Conservation (phyloP, 2,329 filamentous ascomycete genomes). For the Pseudocercospora eumusae region DNA sequence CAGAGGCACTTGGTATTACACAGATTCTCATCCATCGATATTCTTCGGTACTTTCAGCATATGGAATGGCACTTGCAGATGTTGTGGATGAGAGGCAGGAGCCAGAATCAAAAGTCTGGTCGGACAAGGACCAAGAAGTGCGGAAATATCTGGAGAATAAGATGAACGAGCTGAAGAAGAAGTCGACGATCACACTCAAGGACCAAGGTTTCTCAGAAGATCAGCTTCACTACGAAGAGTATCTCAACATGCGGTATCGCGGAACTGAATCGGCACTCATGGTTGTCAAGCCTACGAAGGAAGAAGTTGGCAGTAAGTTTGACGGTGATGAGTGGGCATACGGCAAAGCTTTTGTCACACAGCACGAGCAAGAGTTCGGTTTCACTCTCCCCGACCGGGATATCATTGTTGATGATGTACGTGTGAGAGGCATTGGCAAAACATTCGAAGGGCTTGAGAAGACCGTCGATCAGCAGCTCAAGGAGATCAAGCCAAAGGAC, state of each 20-base stretch:
- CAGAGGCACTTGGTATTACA: slow-evolving; percentile 76
- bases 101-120: slow-evolving; percentile 64
- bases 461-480: slow-evolving; percentile 81
- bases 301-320: slow-evolving; percentile 62
- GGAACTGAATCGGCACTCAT: slow-evolving; percentile 90
- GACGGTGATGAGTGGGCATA: slow-evolving; percentile 75
- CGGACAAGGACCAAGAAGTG: slow-evolving; percentile 57
- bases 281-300: slow-evolving; percentile 71
- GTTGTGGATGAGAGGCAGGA: slow-evolving; percentile 90
- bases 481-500: slow-evolving; percentile 63
- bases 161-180: slow-evolving; percentile 77
- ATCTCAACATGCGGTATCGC: slow-evolving; percentile 89
- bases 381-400: slow-evolving; percentile 84
- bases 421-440: slow-evolving; percentile 85
- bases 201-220: slow-evolving; percentile 77
- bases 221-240: slow-evolving; percentile 83
- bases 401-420: slow-evolving; percentile 86
- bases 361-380: slow-evolving; percentile 90
- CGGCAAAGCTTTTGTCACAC: slow-evolving; percentile 77
- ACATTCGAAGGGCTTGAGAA: slow-evolving; percentile 77
- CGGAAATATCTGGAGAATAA: slow-evolving; percentile 67
- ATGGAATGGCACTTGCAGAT: slow-evolving; percentile 89
- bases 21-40: slow-evolving; percentile 86
- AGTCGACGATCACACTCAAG: slow-evolving; percentile 65
- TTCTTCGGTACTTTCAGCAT: slow-evolving; percentile 85